These are phyloP conservation scores for Pichia sp. DNA, from an alignment of 1,139 yeast genomes.

Conservation along the genomic window DNA sequence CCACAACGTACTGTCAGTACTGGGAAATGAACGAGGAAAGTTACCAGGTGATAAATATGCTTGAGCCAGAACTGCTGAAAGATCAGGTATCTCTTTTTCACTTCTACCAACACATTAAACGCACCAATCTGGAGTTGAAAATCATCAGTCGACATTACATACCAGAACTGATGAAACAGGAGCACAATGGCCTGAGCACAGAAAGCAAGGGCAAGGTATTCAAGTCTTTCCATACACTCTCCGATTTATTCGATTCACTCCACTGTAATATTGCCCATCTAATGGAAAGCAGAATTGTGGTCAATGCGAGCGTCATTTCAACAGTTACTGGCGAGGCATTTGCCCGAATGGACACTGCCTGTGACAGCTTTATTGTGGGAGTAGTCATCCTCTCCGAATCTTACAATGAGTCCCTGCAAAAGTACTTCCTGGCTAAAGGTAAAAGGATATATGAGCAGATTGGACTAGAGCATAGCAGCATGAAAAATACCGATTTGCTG, in stretches of 20 bases:
- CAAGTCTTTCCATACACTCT: not conserved
- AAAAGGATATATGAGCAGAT: not conserved
- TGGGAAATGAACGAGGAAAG: conserved; percentile 10
- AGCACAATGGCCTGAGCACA: not conserved
- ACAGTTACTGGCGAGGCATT: not conserved
- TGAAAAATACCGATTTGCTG: not conserved
- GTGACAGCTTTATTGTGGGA: not conserved
- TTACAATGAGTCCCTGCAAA: not conserved
- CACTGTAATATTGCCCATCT: not conserved
- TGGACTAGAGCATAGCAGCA: not conserved
- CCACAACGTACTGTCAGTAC: conserved; percentile 6
- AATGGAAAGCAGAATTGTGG: conserved; percentile 2
- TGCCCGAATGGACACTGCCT: not conserved
- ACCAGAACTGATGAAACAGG: not conserved
- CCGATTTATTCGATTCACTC: not conserved
- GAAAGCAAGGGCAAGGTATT: not conserved
- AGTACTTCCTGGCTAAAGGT: not conserved
- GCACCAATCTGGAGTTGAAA: not conserved
- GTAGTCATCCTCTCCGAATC: not conserved
- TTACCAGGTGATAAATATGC: conserved; percentile 5
- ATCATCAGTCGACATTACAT: not conserved
- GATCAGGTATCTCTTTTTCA: conserved; percentile 1
- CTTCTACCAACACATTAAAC: not conserved
- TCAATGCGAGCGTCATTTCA: not conserved
- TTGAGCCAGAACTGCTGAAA: conserved; percentile 6